phyloP scores from a whole-genome alignment of 2,329 filamentous ascomycete species.

The Paraconiothyrium sp. region DNA sequence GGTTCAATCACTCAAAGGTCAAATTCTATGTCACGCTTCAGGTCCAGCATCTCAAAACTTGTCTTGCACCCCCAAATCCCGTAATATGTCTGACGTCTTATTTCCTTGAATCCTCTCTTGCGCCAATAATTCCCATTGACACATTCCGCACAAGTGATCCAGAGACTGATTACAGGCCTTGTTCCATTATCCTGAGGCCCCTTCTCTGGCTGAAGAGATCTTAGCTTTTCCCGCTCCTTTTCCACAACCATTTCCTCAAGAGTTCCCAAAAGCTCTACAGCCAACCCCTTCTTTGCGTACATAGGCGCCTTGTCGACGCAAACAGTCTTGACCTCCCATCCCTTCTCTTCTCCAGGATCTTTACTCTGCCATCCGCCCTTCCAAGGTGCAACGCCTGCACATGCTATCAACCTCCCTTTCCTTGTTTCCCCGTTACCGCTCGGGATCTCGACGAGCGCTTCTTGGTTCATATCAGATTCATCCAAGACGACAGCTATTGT shows the following conservation, averaged over 20 bases:
- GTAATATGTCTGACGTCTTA: slow-evolving; percentile 21
- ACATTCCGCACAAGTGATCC: slow-evolving; percentile 36
- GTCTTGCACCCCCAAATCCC: slow-evolving; percentile 32
- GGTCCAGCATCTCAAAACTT: slow-evolving; percentile 32
- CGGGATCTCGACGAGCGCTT: background rate
- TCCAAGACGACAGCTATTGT: slow-evolving; percentile 32
- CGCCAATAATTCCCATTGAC: slow-evolving; percentile 40
- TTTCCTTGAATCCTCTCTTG: slow-evolving; percentile 32
- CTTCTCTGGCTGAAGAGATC: no score
- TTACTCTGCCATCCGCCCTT: slow-evolving; percentile 32
- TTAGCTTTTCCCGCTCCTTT: background rate
- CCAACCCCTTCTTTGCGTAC: slow-evolving; percentile 33
- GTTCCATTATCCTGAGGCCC: no score
- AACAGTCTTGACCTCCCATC: slow-evolving; percentile 42
- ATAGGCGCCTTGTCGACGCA: slow-evolving; percentile 28
- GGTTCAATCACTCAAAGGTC: no score
- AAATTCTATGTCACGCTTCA: no score
- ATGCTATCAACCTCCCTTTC: slow-evolving; percentile 31
- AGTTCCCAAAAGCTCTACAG: slow-evolving; percentile 21
- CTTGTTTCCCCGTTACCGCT: background rate
- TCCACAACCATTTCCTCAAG: slow-evolving; percentile 26
- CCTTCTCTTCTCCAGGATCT: slow-evolving; percentile 26
- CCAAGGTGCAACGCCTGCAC: slow-evolving; percentile 36
- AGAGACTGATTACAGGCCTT: slow-evolving; percentile 8
- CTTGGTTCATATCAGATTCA: background rate